phyloP scores from a whole-genome alignment of 805 yeast genomes.

The Starmera caribaea region DNA sequence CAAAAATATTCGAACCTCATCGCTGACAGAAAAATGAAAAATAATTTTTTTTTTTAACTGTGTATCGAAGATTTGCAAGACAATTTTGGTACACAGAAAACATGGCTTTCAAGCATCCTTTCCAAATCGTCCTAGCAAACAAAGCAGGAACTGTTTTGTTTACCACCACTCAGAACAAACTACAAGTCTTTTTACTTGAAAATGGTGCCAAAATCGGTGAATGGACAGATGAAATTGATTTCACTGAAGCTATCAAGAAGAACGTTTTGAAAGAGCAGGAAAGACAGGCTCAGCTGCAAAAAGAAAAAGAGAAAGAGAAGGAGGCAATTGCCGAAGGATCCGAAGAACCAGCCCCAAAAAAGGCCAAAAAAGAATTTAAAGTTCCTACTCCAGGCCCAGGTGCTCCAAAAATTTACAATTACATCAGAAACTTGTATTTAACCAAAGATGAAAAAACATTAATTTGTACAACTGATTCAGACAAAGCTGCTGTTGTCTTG shows the following conservation, averaged over 20 bases:
- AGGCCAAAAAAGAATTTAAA: slow-evolving; percentile 34
- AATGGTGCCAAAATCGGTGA: slow-evolving; percentile 37
- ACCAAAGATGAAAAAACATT: slow-evolving; percentile 44
- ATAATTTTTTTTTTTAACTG: too few relatives aligned
- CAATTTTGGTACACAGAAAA: background rate
- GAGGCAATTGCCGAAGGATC: slow-evolving; percentile 8
- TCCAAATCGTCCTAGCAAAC: slow-evolving; percentile 45
- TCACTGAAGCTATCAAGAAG: slow-evolving; percentile 33
- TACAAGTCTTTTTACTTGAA: slow-evolving; percentile 39
- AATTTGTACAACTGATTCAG: slow-evolving; percentile 70
- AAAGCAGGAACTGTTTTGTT: slow-evolving; percentile 38
- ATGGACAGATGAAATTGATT: slow-evolving; percentile 56
- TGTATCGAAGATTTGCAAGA: too few relatives aligned
- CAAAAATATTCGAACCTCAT: too few relatives aligned
- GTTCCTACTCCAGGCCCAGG: slow-evolving; percentile 58
- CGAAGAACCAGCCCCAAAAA: slow-evolving; percentile 20
- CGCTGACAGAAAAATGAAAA: too few relatives aligned
- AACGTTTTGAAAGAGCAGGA: slow-evolving; percentile 33
- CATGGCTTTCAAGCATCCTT: slow-evolving; percentile 56
- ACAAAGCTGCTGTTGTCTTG: slow-evolving; percentile 68
- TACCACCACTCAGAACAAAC: slow-evolving; percentile 46
- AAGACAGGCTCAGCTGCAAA: slow-evolving; percentile 16
- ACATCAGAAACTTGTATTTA: slow-evolving; percentile 54
- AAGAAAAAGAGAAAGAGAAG: slow-evolving; percentile 8
- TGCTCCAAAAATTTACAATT: slow-evolving; percentile 57